These are phyloP conservation scores for Diaporthe aspalathi DNA, from an alignment of 2,329 filamentous ascomycete genomes.

Conservation along the genomic window DNA sequence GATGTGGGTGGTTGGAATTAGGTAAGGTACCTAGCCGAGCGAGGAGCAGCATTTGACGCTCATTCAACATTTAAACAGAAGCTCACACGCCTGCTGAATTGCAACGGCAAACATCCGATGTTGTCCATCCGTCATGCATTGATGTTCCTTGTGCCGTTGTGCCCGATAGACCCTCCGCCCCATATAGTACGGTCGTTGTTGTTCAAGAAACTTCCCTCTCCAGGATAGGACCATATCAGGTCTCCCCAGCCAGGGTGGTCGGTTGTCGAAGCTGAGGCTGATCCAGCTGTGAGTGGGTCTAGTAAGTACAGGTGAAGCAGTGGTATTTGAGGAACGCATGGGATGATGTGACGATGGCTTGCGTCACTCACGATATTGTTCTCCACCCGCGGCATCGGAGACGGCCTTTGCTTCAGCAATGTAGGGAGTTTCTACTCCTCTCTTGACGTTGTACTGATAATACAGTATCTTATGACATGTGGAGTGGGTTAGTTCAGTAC, in stretches of 20 bases:
- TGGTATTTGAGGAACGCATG: no score
- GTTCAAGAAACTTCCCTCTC: conserved; percentile 40
- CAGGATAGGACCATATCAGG: conserved; percentile 45
- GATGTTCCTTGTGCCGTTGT: conserved; percentile 38
- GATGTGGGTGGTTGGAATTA: no score
- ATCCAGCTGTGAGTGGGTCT: not conserved
- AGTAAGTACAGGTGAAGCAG: not conserved
- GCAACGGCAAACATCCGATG: no score
- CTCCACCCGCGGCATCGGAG: conserved; percentile 20
- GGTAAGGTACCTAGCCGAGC: not conserved
- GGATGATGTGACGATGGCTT: not conserved
- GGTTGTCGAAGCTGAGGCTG: conserved; percentile 19
- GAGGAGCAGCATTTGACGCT: not conserved
- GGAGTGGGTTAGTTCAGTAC: not conserved
- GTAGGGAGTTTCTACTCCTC: conserved; percentile 40
- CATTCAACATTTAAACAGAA: not conserved
- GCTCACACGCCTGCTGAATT: not conserved
- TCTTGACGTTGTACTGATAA: conserved; percentile 49
- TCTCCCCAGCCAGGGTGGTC: conserved; percentile 48
- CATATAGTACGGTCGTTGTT: conserved; percentile 42
- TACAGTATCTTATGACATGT: conserved; percentile 44
- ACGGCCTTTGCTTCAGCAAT: conserved; percentile 39
- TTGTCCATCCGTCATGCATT: not conserved
- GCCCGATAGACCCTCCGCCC: conserved; percentile 42
- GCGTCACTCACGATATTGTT: not conserved